Percentiles rank a stretch among this genome's conserved stretches.
Evolutionary conservation across 768 basidiomycete genomes (phyloP).

Genomic region (Mycena crocata): DNA sequence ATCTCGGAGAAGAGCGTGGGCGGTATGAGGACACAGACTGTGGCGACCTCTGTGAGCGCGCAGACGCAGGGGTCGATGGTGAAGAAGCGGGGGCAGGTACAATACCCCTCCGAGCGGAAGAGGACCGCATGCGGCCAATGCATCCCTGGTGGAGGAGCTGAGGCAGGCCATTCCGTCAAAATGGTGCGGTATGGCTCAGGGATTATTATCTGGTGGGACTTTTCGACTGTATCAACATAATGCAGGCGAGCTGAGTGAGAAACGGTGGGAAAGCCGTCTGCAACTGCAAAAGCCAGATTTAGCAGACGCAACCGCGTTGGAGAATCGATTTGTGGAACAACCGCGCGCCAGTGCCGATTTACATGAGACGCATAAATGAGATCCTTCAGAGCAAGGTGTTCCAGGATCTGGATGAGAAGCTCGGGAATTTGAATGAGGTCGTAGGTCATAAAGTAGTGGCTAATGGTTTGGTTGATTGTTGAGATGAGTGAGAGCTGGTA

Average conservation of each 20-base stretch:
- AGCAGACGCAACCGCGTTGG: neutral
- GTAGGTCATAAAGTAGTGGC: no score
- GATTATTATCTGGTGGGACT: neutral
- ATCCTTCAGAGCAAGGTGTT: neutral
- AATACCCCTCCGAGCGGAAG: neutral
- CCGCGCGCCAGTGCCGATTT: neutral
- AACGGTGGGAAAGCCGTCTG: neutral
- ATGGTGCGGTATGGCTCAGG: conserved; percentile 12
- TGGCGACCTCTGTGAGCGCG: neutral
- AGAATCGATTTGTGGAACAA: neutral
- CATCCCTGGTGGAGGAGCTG: neutral
- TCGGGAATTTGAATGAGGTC: no score
- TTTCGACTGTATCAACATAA: no score
- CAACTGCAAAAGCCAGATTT: neutral
- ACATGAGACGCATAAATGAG: neutral
- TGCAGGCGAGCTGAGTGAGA: neutral
- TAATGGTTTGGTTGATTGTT: no score
- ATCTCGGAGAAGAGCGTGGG: neutral
- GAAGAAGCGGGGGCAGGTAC: neutral
- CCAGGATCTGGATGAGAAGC: neutral
- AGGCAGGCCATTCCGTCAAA: conserved; percentile 4
- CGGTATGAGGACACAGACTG: neutral
- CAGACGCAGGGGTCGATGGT: neutral
- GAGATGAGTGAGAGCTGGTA: no score
- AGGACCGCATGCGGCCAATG: conserved; percentile 5